Percentiles rank a stretch among this genome's conserved stretches.
phyloP scores from a whole-genome alignment of 345 rosid species.

The Jatropha curcas region DNA sequence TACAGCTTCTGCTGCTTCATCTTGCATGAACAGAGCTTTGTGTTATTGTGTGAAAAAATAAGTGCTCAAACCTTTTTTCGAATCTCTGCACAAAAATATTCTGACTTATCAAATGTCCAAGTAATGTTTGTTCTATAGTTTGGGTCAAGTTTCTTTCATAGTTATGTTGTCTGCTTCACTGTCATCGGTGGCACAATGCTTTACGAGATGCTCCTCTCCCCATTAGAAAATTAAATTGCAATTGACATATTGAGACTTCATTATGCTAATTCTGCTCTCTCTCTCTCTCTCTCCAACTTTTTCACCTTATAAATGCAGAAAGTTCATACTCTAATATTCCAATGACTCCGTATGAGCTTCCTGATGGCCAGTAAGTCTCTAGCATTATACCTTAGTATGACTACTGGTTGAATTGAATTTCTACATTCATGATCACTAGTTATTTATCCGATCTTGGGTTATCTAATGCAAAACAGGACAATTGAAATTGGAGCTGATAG shows the following conservation, averaged over 20 bases:
- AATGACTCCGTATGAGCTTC: slow-evolving; percentile 97
- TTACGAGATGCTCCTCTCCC: neutral
- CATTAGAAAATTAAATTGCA: neutral
- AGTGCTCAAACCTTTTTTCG: neutral
- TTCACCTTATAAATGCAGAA: slow-evolving; percentile 42
- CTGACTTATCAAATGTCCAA: neutral
- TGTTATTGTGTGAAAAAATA: neutral
- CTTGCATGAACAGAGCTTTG: neutral
- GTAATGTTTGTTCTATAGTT: neutral
- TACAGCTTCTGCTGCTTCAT: neutral
- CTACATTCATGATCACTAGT: neutral
- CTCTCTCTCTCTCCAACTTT: neutral
- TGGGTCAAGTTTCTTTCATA: neutral
- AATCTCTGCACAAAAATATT: neutral
- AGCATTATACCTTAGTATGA: neutral
- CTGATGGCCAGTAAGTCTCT: slow-evolving; percentile 97
- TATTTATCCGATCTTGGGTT: slow-evolving; percentile 9
- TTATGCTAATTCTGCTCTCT: neutral
- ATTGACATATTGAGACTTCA: neutral
- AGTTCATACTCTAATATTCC: slow-evolving; percentile 92
- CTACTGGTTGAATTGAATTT: neutral
- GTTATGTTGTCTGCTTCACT: neutral
- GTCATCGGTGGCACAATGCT: neutral
- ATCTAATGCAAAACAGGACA: slow-evolving; percentile 50
- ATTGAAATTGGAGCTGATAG: slow-evolving; percentile 97